These are phyloP conservation scores for Yamadazyma laniorum DNA, from an alignment of 805 yeast species.

Conservation along the genomic window DNA sequence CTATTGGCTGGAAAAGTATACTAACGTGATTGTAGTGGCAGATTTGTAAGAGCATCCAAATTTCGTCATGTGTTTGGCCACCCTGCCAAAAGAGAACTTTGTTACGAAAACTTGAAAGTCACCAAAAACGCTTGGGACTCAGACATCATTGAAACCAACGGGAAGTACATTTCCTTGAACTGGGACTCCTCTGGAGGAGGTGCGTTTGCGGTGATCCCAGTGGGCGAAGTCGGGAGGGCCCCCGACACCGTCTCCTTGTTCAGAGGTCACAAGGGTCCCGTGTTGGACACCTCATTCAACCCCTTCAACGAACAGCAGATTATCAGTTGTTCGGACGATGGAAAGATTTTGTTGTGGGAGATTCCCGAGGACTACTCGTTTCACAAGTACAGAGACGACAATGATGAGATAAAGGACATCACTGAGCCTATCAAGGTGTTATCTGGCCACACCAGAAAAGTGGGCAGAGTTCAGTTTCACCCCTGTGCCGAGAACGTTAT, in stretches of 20 bases:
- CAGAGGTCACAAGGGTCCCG: conserved; percentile 94
- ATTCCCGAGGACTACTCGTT: conserved; percentile 82
- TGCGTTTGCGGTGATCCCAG: conserved; percentile 91
- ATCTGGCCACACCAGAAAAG: conserved; percentile 88
- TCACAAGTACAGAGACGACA: conserved; percentile 50
- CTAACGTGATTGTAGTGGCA: conserved; percentile 48
- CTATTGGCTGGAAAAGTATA: not conserved
- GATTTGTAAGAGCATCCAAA: conserved; percentile 94
- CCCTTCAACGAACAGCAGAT: conserved; percentile 79
- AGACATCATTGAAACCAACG: conserved; percentile 81
- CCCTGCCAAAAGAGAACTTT: conserved; percentile 63
- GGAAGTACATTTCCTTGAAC: conserved; percentile 79
- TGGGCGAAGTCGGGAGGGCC: conserved; percentile 81
- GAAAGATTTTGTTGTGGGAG: conserved; percentile 80
- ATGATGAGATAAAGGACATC: conserved; percentile 65
- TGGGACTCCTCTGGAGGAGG: conserved; percentile 98
- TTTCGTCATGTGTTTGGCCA: conserved; percentile 97
- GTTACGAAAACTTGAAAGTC: conserved; percentile 71
- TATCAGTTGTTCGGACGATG: conserved; percentile 79
- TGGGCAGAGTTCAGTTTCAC: conserved; percentile 87
- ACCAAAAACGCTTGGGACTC: conserved; percentile 97
- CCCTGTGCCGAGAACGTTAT: conserved; percentile 85
- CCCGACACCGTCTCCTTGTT: conserved; percentile 93
- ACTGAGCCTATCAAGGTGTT: conserved; percentile 63
- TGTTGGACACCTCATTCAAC: conserved; percentile 91